These are phyloP conservation scores for Malus hybrid DNA, from an alignment of 331 rosid genomes.

Conservation along the genomic window DNA sequence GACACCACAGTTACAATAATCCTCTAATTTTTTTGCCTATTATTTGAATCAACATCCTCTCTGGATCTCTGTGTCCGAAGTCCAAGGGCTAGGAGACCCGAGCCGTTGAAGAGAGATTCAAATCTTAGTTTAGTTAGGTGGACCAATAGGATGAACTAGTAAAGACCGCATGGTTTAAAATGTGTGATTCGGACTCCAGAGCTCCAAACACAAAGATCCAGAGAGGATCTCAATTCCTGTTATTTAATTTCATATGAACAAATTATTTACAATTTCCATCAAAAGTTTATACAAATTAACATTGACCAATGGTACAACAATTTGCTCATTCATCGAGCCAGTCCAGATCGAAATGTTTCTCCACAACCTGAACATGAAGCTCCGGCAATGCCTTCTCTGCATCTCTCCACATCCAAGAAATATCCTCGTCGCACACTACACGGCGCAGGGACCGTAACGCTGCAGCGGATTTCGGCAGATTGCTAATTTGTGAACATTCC, in stretches of 20 bases:
- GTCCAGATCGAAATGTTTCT: constrained; percentile 51
- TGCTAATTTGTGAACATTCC: too few relatives aligned
- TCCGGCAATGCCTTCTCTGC: constrained; percentile 38
- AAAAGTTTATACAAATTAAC: neutral
- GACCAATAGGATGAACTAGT: too few relatives aligned
- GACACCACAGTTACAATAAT: neutral
- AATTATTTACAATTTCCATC: neutral
- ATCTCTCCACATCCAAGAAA: constrained; percentile 55
- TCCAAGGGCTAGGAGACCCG: too few relatives aligned
- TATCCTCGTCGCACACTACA: constrained; percentile 78
- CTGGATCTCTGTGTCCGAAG: too few relatives aligned
- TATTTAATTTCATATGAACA: neutral
- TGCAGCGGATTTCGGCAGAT: constrained; percentile 44
- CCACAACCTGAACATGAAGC: constrained; percentile 55
- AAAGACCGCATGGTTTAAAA: too few relatives aligned
- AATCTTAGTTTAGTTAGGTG: too few relatives aligned
- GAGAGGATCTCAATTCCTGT: neutral
- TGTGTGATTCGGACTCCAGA: fast-evolving
- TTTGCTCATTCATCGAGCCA: constrained; percentile 61
- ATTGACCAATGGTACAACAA: neutral
- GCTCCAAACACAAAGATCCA: neutral
- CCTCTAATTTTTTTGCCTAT: too few relatives aligned
- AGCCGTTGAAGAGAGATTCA: too few relatives aligned
- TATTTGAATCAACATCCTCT: too few relatives aligned
- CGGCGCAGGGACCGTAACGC: constrained; percentile 40